Percentiles rank a stretch among this genome's conserved stretches.
Evolutionary conservation across 192 early-diverging fungal species (phyloP).

Genomic region (Endogone sp.): DNA sequence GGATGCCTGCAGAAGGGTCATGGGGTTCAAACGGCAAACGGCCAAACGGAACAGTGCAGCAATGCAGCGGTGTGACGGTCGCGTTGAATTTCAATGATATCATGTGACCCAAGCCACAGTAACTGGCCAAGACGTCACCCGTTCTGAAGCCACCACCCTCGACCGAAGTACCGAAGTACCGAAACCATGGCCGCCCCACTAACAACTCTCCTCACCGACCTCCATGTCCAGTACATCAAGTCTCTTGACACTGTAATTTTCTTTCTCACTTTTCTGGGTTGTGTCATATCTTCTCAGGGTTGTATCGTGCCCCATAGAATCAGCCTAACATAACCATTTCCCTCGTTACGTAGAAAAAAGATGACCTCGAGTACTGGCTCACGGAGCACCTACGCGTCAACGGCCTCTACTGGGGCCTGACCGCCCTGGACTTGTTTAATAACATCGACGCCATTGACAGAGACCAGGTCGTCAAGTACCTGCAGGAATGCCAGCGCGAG

Average conservation of each 20-base stretch:
- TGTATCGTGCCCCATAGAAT: too few species aligned
- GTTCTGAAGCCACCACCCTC: not conserved
- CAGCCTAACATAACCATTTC: too few species aligned
- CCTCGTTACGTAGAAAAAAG: conserved; percentile 59
- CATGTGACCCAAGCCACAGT: too few species aligned
- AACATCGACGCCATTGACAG: conserved; percentile 58
- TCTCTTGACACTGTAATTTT: conserved; percentile 56
- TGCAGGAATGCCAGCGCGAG: conserved; percentile 72
- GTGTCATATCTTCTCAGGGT: too few species aligned
- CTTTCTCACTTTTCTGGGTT: too few species aligned
- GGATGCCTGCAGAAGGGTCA: too few species aligned
- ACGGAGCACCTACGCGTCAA: conserved; percentile 88
- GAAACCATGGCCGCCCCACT: not conserved
- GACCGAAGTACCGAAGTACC: not conserved
- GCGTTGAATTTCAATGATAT: too few species aligned
- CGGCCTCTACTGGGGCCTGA: conserved; percentile 94
- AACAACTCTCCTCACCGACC: conserved; percentile 44
- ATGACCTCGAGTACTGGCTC: conserved; percentile 91
- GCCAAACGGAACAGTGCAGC: too few species aligned
- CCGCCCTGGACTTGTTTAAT: conserved; percentile 72
- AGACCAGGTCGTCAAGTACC: conserved; percentile 74
- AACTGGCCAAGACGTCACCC: not conserved
- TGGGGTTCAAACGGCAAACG: too few species aligned
- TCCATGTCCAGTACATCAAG: conserved; percentile 72
- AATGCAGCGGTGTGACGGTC: too few species aligned